phyloP scores from a whole-genome alignment of 169 alveolate species.

The Amoebophrya sp. region DNA sequence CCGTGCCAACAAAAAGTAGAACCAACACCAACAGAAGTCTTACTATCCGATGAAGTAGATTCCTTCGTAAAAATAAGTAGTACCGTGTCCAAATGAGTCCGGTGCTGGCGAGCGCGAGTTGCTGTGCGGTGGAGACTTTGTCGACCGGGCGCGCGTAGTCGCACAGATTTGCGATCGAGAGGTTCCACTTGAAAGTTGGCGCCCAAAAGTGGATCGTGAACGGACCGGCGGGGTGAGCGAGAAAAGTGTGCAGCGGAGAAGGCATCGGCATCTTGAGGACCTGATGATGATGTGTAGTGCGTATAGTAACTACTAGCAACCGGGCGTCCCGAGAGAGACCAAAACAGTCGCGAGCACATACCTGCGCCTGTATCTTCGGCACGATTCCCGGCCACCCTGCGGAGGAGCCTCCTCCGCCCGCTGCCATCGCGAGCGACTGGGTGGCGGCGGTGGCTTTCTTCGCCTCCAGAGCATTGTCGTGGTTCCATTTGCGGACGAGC shows the following conservation, averaged over 20 bases:
- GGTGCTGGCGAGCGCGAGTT: conserved; percentile 14
- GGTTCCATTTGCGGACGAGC: not conserved
- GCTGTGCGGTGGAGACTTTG: conserved; percentile 68
- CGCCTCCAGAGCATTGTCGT: not conserved
- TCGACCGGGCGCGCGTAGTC: conserved; percentile 69
- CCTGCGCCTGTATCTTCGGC: not conserved
- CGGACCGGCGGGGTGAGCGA: conserved; percentile 80
- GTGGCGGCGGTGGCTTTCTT: not conserved
- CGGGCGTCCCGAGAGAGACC: no score
- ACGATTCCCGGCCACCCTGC: not conserved
- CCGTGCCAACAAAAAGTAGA: no score
- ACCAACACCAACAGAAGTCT: no score
- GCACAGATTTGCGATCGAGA: conserved; percentile 69
- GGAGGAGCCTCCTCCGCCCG: not conserved
- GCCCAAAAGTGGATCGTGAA: conserved; percentile 84
- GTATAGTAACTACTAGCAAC: no score
- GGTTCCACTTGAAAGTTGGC: conserved; percentile 81
- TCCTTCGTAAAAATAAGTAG: not conserved
- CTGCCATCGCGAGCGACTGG: not conserved
- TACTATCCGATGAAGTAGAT: not conserved
- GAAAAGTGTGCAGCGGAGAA: not conserved
- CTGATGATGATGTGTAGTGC: not conserved
- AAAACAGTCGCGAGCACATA: no score
- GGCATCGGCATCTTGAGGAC: not conserved
- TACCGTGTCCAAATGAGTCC: not conserved